Percentiles rank a stretch among this genome's conserved stretches.
Evolutionary conservation across 2,329 filamentous ascomycete genomes (phyloP).

Genomic region (Cucurbitaria berberidis): DNA sequence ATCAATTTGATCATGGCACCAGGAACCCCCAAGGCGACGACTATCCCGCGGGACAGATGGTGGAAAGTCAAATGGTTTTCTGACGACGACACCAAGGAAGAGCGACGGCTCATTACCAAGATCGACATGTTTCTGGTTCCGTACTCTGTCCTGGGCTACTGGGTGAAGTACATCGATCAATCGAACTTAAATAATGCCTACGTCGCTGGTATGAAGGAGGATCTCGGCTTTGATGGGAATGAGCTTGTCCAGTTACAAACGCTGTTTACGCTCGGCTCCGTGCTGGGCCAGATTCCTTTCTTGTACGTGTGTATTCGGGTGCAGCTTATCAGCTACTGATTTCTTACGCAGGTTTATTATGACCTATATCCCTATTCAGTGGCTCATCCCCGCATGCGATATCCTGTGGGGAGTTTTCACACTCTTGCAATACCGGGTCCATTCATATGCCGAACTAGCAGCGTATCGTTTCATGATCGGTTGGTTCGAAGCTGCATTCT

Average conservation of each 20-base stretch:
- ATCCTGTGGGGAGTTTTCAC: slow-evolving; percentile 62
- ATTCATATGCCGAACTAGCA: slow-evolving; percentile 55
- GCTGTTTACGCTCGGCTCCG: slow-evolving; percentile 57
- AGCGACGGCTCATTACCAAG: slow-evolving; percentile 59
- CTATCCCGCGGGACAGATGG: slow-evolving; percentile 16
- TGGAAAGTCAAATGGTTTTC: slow-evolving; percentile 24
- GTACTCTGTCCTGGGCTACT: slow-evolving; percentile 61
- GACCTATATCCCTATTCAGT: slow-evolving; percentile 52
- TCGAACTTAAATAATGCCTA: slow-evolving; percentile 61
- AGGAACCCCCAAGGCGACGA: not conserved
- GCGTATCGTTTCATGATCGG: slow-evolving; percentile 61
- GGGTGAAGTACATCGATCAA: slow-evolving; percentile 63
- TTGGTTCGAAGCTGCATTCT: slow-evolving; percentile 55
- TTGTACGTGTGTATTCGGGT: slow-evolving; percentile 32
- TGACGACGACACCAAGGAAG: slow-evolving; percentile 54
- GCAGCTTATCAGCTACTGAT: not conserved
- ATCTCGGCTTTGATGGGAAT: slow-evolving; percentile 57
- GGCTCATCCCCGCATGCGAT: slow-evolving; percentile 58
- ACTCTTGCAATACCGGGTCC: slow-evolving; percentile 58
- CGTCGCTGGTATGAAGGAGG: slow-evolving; percentile 59
- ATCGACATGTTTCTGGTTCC: slow-evolving; percentile 61
- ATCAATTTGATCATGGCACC: not conserved
- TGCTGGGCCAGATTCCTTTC: slow-evolving; percentile 58
- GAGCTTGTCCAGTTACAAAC: slow-evolving; percentile 61
- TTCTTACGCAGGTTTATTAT: slow-evolving; percentile 47